These are phyloP conservation scores for Cichorium intybus DNA, from an alignment of 140 eudicot species.

Conservation along the genomic window DNA sequence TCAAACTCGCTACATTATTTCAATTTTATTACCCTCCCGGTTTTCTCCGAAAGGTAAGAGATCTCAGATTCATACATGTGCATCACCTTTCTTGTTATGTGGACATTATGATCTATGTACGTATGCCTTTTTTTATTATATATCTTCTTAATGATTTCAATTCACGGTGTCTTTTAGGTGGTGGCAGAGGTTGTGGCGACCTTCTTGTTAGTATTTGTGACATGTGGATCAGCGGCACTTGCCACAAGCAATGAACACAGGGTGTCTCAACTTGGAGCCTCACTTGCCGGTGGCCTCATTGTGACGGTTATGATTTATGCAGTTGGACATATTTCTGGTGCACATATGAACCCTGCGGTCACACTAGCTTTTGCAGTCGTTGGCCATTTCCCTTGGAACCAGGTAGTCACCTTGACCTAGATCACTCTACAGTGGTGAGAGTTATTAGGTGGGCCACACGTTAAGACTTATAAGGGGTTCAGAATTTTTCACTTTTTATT, in stretches of 20 bases:
- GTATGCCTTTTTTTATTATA: background rate
- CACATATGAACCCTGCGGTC: conserved; percentile 93
- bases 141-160: background rate
- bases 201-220: conserved; percentile 63
- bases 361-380: conserved; percentile 73
- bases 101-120: background rate
- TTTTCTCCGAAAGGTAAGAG: conserved; percentile 40
- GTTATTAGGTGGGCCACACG: too few relatives aligned
- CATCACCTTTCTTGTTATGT: background rate
- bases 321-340: conserved; percentile 78
- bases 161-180: conserved; percentile 31
- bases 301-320: conserved; percentile 85
- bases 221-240: conserved; percentile 62
- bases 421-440: too few relatives aligned
- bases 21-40: conserved; percentile 44
- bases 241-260: conserved; percentile 34
- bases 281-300: conserved; percentile 62
- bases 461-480: too few relatives aligned
- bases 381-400: conserved; percentile 76
- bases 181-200: conserved; percentile 68
- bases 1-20: background rate
- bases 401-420: conserved; percentile 31
- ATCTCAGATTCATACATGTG: background rate
- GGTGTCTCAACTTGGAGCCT: conserved; percentile 49
- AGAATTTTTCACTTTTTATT: too few relatives aligned